Evolutionary conservation across 306 rosid genomes (phyloP), one percentile per base, ranked within the genome.

Genomic region (Lathyrus sativus): DNA sequence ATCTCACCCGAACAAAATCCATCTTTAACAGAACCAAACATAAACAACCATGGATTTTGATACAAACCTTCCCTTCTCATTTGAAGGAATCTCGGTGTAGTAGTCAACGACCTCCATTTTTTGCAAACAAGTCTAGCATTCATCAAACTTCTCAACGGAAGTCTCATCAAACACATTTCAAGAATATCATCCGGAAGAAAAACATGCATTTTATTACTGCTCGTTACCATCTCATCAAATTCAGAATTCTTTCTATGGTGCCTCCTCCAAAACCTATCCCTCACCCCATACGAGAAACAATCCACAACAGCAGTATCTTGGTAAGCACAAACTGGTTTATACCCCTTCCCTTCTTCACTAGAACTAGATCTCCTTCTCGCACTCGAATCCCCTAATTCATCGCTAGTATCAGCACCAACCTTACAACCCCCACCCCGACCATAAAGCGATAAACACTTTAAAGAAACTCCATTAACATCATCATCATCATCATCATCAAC

Each of bases 111-210:
- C 79, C 86, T 84, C 99, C 99, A 95, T 65, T 88, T 95, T 82
- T 81, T 95, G 86, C 99, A 95, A 61, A 95, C 99, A 65, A 95
- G 97, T 18, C 99, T 96, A 2, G 99, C 95, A 71, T 89, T 90
- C 97, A 91, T 91, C 73, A 95, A 90, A 83, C 89, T 84, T 2
- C 86, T 81, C 71, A 90, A 67, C 0, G 99, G 97, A 58, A 95
- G 99, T 88, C 95, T 85, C 71, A 91, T 86, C 83, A 95, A 84
- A 83, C 99, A 95, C 95, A 88, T 83, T 81, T 90, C 97, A 76
- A 95, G 83, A 78, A 95, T 84, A 75, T 95, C 99, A 79, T 95
- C 97, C 0, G 99, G 97, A 76, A 95, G 96, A 87, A 95, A 90
- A 45, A 88, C 58, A 64, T 88, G 86, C 87, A 90, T 88, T 62